phyloP scores from a whole-genome alignment of 2,329 filamentous ascomycete species.

The Aaosphaeria pasadenensis region DNA sequence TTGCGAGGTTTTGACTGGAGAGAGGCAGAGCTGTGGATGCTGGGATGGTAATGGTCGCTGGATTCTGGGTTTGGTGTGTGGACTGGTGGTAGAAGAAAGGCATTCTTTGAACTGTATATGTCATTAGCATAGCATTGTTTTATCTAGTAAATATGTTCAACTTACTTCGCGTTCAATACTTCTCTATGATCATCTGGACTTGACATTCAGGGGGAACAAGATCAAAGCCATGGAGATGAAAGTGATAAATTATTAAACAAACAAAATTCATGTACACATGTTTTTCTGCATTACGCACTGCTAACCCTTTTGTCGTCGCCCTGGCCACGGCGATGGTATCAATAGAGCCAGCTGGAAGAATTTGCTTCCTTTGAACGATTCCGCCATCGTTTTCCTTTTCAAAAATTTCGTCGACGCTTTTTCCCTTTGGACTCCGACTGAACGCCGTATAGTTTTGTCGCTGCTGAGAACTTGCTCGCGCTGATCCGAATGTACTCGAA shows the following conservation, averaged over 20 bases:
- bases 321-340: not conserved
- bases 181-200: too few species aligned
- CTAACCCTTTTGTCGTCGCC: not conserved
- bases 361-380: constrained; percentile 10
- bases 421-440: not conserved
- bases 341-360: constrained; percentile 5
- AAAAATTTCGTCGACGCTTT: too few species aligned
- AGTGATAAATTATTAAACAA: too few species aligned
- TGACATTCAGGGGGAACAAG: too few species aligned
- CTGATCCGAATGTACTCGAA: not conserved
- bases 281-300: constrained; percentile 3
- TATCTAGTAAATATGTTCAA: too few species aligned
- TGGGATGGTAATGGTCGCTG: too few species aligned
- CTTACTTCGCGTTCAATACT: too few species aligned
- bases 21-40: too few species aligned
- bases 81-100: not conserved
- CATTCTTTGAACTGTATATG: not conserved
- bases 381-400: constrained; percentile 3
- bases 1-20: too few species aligned
- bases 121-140: not conserved
- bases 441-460: constrained; percentile 4
- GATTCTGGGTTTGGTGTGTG: not conserved
- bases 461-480: constrained; percentile 1
- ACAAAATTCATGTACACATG: too few species aligned
- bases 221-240: too few species aligned